Evolutionary conservation across 2,329 filamentous ascomycete species (phyloP).

Genomic region (Daldinia eschscholtzii): DNA sequence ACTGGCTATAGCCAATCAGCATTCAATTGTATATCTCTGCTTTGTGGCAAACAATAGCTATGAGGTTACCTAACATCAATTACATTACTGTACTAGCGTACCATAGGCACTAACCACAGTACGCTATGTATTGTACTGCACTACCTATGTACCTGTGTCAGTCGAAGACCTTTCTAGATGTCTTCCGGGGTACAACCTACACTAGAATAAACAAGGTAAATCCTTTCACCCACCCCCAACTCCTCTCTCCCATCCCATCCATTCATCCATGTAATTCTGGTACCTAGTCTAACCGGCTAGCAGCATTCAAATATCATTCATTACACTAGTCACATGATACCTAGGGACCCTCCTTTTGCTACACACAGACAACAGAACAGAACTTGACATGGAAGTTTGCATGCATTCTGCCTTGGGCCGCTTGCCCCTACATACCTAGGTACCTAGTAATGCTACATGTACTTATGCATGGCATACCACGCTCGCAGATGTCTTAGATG

Average conservation of each 20-base stretch:
- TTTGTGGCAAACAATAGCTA: conserved; percentile 4
- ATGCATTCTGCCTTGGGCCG: conserved; percentile 12
- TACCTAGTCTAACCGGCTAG: background rate
- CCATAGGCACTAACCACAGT: background rate
- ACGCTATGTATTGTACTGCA: no score
- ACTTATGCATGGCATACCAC: background rate
- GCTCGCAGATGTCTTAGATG: background rate
- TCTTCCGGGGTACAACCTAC: conserved; percentile 37
- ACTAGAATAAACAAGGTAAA: conserved; percentile 10
- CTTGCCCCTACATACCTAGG: background rate
- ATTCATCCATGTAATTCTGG: no score
- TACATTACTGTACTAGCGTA: conserved; percentile 7
- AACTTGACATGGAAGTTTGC: conserved; percentile 2
- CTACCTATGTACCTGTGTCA: background rate
- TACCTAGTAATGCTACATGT: background rate
- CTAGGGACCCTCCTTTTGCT: background rate
- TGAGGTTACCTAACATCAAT: background rate
- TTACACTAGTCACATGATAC: conserved; percentile 1
- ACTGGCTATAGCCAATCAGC: conserved; percentile 33
- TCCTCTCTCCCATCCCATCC: background rate
- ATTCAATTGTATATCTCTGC: conserved; percentile 30
- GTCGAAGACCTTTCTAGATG: conserved; percentile 41
- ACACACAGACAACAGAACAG: background rate
- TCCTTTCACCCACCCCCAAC: conserved; percentile 5
- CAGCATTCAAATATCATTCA: conserved; percentile 3